Evolutionary conservation across 768 basidiomycete species (phyloP), one percentile per base, ranked within the genome.

Genomic region (Lentinula lateritia): DNA sequence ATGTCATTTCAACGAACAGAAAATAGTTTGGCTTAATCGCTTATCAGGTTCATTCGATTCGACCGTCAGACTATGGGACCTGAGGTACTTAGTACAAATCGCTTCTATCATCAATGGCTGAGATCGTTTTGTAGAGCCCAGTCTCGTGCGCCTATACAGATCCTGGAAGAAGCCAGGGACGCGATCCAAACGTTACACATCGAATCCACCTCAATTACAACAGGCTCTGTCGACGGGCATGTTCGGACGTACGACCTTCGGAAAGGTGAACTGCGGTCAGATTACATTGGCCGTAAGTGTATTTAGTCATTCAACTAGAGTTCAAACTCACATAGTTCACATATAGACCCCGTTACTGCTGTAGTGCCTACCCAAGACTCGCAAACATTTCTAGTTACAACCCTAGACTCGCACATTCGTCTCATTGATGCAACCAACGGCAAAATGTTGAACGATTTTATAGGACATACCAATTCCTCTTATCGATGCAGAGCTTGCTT

Each of bases 181-280:
- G 86, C 91, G 0, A 84, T 98, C 42, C 94, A 95, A 66, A 82
- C 88, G 16, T 75, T 98, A 35, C 79, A 88, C 65, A 80, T 94
- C 45, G 84, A 81, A 12, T 70, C 82, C 23, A 83, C 85, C 23
- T 83, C 81, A 57, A 83, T 98, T 66, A 76, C 88, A 43, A 80
- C 92, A 2, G 94, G 93, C 8, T 93, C 93, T 3, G 89, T 97
- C 5, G 97, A 99, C 64, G 96, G 97, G 2, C 82, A 89, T 70
- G 86, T 96, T 48, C 85, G 97, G 18, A 93, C 92, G 8, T 98
- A 98, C 73, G 97, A 99, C 73, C 80, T 99, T 36, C 89, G 97
- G 57, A 93, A 90, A 78, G 97, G 97, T 23, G 87, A 96, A 71
- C 75, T 98, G 34, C 85, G 89, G 7, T 83, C 90, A 48, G 97